Evolutionary conservation across 1,284 basidiomycete genomes (phyloP), one percentile per base, ranked within the genome.

Genomic region (Ganoderma multipileum): DNA sequence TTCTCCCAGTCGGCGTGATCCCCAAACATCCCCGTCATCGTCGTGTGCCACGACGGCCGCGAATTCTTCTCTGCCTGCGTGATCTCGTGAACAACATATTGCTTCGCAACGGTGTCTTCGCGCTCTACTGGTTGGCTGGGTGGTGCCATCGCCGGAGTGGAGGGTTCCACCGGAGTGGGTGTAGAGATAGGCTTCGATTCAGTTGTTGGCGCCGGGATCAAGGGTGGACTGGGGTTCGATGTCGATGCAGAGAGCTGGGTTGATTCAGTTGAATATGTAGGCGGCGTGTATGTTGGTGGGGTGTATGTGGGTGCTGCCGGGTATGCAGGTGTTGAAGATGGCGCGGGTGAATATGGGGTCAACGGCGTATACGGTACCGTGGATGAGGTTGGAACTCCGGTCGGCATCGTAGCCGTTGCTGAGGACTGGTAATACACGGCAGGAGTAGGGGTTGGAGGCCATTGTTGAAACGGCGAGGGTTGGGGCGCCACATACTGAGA

Each of bases 11-110:
- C 82, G 12, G 90, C 89, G 72, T 92, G 87, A 64, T 89, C 83
- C 5, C 94, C 94, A 73, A 96, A 94, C 80, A 96, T 83, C 1
- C 91, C 89, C 14, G 83, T 77, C 90, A 94, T 94, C 3, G 90
- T 92, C 58, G 91, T 87, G 58, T 82, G 82, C 91, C 93, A 94
- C 0, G 79, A 72, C 0, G 91, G 90, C 68, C 87, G 86, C 0
- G 81, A 76, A 1, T 79, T 76, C 5, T 82, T 81, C 33, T 85
- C 79, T 1, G 78, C 72, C 70, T 90, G 89, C 2, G 80, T 83
- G 1, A 84, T 72, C 72, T 91, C 90, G 74, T 92, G 88, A 1
- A 92, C 78, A 2, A 92, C 78, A 72, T 91, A 93, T 74, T 89
- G 91, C 75, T 86, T 90, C 4, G 83, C 79, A 0, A 87, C 83